phyloP scores from a whole-genome alignment of 345 rosid species.

The Salix exigua region DNA sequence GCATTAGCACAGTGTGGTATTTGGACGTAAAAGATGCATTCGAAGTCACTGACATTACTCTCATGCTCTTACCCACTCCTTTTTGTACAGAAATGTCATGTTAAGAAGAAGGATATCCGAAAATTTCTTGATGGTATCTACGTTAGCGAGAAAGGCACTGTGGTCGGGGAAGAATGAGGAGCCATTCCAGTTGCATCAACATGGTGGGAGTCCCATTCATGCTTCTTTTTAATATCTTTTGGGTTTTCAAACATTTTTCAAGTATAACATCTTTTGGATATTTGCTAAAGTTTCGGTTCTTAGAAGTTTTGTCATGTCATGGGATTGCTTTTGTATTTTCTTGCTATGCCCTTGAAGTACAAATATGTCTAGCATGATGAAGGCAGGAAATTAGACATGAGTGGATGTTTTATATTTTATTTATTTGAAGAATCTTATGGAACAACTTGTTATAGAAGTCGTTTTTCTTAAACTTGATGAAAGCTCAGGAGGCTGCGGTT shows the following conservation, averaged over 20 bases:
- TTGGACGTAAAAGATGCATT: too few relatives aligned
- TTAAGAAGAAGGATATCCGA: slow-evolving; percentile 63
- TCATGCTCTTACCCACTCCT: too few relatives aligned
- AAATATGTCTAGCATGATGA: not conserved
- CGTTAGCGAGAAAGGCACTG: slow-evolving; percentile 53
- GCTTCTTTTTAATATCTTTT: too few relatives aligned
- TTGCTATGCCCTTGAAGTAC: not conserved
- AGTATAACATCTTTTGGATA: not conserved
- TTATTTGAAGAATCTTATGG: not conserved
- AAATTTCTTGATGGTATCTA: slow-evolving; percentile 67
- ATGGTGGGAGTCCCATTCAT: not conserved
- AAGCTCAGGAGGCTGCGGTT: not conserved
- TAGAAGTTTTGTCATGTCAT: not conserved
- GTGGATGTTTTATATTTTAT: not conserved
- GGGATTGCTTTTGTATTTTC: not conserved
- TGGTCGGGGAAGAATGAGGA: slow-evolving; percentile 28
- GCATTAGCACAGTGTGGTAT: too few relatives aligned
- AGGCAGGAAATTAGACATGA: not conserved
- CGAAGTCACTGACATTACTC: too few relatives aligned
- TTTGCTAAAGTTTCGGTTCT: not conserved
- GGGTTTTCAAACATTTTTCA: not conserved
- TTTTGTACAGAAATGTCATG: slow-evolving; percentile 37
- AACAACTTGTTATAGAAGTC: not conserved
- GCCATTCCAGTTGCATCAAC: not conserved
- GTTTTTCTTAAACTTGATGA: not conserved